Conservation (phyloP, 2,329 filamentous ascomycete genomes). For the Fusarium udum region DNA sequence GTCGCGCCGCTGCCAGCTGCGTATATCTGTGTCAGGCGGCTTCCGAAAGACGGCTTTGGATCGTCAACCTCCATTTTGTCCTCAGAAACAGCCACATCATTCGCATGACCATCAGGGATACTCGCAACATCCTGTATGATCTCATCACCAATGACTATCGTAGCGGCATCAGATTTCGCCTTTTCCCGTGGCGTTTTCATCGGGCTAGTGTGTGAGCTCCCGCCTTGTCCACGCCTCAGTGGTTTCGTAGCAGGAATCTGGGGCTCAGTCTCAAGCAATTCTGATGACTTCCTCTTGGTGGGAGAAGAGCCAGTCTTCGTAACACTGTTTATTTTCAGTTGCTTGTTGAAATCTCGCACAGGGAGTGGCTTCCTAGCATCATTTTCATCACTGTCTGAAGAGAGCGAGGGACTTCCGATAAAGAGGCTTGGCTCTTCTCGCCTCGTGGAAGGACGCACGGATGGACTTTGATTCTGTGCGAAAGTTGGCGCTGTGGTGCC, state of each 20-base stretch:
- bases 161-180: slow-evolving; percentile 17
- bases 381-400: slow-evolving; percentile 30
- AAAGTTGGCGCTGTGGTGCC: background rate
- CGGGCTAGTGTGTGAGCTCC: background rate
- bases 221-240: slow-evolving; percentile 8
- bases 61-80: slow-evolving; percentile 3
- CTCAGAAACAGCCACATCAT: background rate
- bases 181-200: slow-evolving; percentile 4
- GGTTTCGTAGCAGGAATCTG: slow-evolving; percentile 30
- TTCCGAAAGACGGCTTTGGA: slow-evolving; percentile 33
- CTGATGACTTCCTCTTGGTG: background rate
- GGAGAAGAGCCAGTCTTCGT: background rate
- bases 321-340: slow-evolving; percentile 41
- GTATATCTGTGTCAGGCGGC: slow-evolving; percentile 32
- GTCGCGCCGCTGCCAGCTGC: slow-evolving; percentile 12
- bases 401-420: slow-evolving; percentile 10
- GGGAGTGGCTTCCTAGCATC: slow-evolving; percentile 37
- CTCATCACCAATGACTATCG: slow-evolving; percentile 37
- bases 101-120: background rate
- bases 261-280: slow-evolving; percentile 14
- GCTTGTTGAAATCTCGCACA: slow-evolving; percentile 50
- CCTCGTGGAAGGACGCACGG: background rate
- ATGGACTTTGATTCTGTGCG: background rate
- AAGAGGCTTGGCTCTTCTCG: slow-evolving; percentile 26
- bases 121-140: slow-evolving; percentile 1